phyloP scores from a whole-genome alignment of 2,329 filamentous ascomycete species.

The Fusarium ramigenum region DNA sequence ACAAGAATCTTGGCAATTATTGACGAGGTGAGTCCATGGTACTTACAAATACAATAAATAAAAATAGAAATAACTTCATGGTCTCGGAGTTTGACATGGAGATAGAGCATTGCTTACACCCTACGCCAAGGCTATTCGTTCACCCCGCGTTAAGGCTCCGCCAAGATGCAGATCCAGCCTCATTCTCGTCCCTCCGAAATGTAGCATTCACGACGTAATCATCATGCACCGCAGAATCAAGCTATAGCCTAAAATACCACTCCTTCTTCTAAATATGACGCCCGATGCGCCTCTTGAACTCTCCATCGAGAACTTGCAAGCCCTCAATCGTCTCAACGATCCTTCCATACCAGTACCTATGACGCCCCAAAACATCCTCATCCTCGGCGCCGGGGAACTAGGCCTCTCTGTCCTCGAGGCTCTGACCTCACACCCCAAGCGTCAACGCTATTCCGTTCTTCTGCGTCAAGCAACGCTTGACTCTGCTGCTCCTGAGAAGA shows the following conservation, averaged over 20 bases:
- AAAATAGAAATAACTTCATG: background rate
- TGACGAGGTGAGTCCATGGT: too few species aligned
- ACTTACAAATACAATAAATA: background rate
- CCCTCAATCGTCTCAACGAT: conserved; percentile 39
- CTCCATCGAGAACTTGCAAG: conserved; percentile 39
- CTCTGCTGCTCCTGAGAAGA: conserved; percentile 50
- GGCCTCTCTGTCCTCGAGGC: conserved; percentile 64
- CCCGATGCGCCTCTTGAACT: conserved; percentile 36
- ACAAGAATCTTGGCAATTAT: too few species aligned
- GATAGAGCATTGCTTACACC: background rate
- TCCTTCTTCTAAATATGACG: conserved; percentile 13
- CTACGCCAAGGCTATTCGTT: background rate
- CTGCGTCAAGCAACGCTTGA: conserved; percentile 60
- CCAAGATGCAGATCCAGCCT: conserved; percentile 1
- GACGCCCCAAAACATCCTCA: conserved; percentile 55
- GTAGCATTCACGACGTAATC: conserved; percentile 1
- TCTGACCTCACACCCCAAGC: conserved; percentile 58
- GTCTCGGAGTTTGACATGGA: conserved; percentile 26
- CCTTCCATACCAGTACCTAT: conserved; percentile 29
- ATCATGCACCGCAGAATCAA: background rate
- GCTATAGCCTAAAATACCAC: conserved; percentile 31
- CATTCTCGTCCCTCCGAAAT: background rate
- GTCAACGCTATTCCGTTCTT: conserved; percentile 58
- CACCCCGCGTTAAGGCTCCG: background rate
- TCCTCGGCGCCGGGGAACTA: conserved; percentile 74